Conservation (phyloP, 2,329 filamentous ascomycete species). For the Penicillium italicum region DNA sequence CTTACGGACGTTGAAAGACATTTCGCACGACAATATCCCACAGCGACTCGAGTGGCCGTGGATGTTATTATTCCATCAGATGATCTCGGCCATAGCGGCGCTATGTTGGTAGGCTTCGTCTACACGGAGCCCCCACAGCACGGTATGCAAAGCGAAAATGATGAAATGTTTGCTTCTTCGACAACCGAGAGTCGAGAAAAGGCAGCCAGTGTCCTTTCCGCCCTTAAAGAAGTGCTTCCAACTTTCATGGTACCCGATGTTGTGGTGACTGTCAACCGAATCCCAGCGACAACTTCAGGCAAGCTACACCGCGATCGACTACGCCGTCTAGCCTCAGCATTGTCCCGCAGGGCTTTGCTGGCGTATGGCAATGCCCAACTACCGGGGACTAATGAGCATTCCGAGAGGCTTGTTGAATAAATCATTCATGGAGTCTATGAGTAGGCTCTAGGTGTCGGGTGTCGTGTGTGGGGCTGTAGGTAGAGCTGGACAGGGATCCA, state of each 20-base stretch:
- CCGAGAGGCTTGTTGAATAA: not conserved
- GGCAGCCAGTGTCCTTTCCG: not conserved
- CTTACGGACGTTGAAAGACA: constrained; percentile 30
- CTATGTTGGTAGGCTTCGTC: not conserved
- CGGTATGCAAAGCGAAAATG: not conserved
- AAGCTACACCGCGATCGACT: not conserved
- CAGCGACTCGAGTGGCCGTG: not conserved
- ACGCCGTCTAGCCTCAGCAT: not conserved
- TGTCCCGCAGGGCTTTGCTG: not conserved
- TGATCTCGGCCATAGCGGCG: not conserved
- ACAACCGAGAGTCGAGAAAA: not conserved
- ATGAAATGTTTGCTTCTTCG: not conserved
- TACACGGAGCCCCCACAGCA: not conserved
- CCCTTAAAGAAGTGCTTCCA: not conserved
- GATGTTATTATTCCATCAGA: not conserved
- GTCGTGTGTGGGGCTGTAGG: not conserved
- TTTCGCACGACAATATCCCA: not conserved
- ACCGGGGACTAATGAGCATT: not conserved
- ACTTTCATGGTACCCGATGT: not conserved
- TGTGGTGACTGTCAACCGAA: not conserved
- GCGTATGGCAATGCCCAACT: not conserved
- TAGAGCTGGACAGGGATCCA: not conserved
- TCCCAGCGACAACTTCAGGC: not conserved
- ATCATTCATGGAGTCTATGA: not conserved
- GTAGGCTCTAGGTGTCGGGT: not conserved